These are phyloP conservation scores for Bassia scoparia DNA, from an alignment of 148 eudicot genomes.

Conservation along the genomic window DNA sequence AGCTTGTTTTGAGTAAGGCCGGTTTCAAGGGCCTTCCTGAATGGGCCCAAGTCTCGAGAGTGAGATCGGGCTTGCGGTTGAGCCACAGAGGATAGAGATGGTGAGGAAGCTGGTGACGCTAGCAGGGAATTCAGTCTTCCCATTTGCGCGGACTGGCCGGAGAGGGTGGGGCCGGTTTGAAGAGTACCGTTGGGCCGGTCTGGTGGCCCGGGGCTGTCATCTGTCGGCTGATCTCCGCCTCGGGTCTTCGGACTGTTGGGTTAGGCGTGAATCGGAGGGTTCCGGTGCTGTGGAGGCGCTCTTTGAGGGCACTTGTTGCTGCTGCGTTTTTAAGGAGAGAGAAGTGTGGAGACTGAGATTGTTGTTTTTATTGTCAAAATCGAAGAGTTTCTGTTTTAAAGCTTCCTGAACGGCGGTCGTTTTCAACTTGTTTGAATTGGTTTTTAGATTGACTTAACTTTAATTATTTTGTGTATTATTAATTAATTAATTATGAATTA, in stretches of 20 bases:
- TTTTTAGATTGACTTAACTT: too few relatives aligned
- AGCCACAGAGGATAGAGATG: slow-evolving; percentile 89
- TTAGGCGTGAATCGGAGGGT: slow-evolving; percentile 41
- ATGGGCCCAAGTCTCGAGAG: slow-evolving; percentile 98
- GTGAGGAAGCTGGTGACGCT: slow-evolving; percentile 91
- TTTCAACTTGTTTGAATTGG: too few relatives aligned
- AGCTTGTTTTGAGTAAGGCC: slow-evolving; percentile 49
- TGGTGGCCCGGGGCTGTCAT: slow-evolving; percentile 86
- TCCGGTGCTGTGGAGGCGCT: slow-evolving; percentile 24
- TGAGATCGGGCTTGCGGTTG: slow-evolving; percentile 86
- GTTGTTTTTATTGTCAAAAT: too few relatives aligned
- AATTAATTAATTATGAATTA: too few relatives aligned
- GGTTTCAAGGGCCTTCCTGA: slow-evolving; percentile 84
- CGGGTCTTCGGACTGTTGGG: slow-evolving; percentile 54
- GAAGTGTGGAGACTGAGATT: not conserved
- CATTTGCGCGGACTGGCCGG: slow-evolving; percentile 74
- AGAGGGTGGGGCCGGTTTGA: slow-evolving; percentile 68
- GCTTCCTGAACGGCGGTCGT: too few relatives aligned
- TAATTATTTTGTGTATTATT: too few relatives aligned
- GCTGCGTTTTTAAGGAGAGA: not conserved
- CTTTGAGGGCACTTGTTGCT: too few relatives aligned
- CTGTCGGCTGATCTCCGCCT: slow-evolving; percentile 45
- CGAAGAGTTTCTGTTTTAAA: too few relatives aligned
- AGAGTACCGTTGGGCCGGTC: slow-evolving; percentile 92
- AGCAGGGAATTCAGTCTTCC: slow-evolving; percentile 99